A percentile compares a stretch with the other conserved stretches of the same genome.
Evolutionary conservation across 345 rosid genomes (phyloP).

Genomic region (Moricandia arvensis): DNA sequence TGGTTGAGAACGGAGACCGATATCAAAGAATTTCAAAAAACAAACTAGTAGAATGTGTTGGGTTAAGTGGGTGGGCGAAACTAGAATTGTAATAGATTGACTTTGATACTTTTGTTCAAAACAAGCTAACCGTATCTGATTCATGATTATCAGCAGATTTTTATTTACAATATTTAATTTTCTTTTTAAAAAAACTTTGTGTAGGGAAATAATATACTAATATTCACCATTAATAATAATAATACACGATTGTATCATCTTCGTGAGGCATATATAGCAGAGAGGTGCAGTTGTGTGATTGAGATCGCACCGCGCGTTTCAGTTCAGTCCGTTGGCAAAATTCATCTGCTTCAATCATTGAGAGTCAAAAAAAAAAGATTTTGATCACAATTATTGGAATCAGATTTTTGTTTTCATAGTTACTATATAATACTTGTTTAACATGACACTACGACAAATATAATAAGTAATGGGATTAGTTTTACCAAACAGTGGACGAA

Average conservation of each 20-base stretch:
- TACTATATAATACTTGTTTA: neutral
- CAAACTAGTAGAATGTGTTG: too few species aligned
- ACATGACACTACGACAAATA: neutral
- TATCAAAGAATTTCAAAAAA: too few species aligned
- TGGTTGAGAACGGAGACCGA: too few species aligned
- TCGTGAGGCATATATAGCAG: neutral
- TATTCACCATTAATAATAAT: neutral
- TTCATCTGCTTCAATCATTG: constrained; percentile 21
- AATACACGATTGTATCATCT: constrained; percentile 9
- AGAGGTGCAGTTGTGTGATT: neutral
- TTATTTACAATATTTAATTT: too few species aligned
- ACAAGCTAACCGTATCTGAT: too few species aligned
- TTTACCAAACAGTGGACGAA: neutral
- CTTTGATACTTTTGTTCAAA: too few species aligned
- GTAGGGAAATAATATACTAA: neutral
- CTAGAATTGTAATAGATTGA: too few species aligned
- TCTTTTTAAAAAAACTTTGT: too few species aligned
- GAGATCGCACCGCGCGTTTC: neutral
- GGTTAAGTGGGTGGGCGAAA: too few species aligned
- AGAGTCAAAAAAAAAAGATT: neutral
- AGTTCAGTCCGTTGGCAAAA: constrained; percentile 2
- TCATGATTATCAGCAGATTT: too few species aligned
- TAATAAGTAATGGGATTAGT: neutral
- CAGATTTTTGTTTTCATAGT: neutral
- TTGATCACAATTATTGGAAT: neutral